Conservation (phyloP, 176 grass and related monocot genomes). For the Ensete glaucum region DNA sequence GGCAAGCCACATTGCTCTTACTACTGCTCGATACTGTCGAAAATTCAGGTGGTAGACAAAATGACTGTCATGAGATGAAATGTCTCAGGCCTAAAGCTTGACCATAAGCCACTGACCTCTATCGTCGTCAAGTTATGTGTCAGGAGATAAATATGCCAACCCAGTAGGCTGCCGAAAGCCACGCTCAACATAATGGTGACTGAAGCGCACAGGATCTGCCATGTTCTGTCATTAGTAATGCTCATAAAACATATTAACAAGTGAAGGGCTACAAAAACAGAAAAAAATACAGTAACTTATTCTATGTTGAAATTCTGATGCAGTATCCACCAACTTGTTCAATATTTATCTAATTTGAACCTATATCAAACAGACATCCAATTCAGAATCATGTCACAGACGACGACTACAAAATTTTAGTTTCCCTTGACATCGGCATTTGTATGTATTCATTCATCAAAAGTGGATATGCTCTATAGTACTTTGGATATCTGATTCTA, state of each 20-base stretch:
- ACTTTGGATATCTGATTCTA: no score
- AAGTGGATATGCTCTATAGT: no score
- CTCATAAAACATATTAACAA: not conserved
- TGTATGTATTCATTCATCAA: no score
- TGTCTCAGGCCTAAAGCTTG: not conserved
- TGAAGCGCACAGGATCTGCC: conserved; percentile 50
- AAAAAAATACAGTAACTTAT: not conserved
- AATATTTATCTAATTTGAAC: no score
- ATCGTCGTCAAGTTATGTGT: conserved; percentile 90
- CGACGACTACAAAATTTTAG: no score
- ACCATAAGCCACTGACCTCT: conserved; percentile 40
- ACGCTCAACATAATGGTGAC: conserved; percentile 56
- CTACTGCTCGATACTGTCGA: conserved; percentile 48
- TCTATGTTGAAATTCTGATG: not conserved
- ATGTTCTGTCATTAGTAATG: conserved; percentile 3
- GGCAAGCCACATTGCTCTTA: conserved; percentile 85
- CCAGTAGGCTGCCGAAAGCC: conserved; percentile 63
- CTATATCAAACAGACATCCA: no score
- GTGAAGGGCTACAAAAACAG: not conserved
- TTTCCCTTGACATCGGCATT: no score
- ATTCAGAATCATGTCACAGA: no score
- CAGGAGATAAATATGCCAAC: conserved; percentile 90
- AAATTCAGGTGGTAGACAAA: conserved; percentile 4
- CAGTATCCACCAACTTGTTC: not conserved
- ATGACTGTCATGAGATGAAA: conserved; percentile 7